Evolutionary conservation across 345 rosid species (phyloP).

Genomic region (Syzygium aromaticum): DNA sequence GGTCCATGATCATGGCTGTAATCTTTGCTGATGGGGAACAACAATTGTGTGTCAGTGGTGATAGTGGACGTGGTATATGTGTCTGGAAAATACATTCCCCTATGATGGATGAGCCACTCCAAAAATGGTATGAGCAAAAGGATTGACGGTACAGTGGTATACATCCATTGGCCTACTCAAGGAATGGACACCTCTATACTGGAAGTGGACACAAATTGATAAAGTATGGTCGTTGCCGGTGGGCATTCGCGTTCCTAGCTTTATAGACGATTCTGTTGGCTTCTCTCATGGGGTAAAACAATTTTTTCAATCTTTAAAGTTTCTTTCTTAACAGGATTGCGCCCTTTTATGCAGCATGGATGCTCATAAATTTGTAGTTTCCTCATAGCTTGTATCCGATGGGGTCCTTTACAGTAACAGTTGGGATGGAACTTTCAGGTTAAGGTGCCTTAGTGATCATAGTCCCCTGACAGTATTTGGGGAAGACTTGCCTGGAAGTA

Average conservation of each 20-base stretch:
- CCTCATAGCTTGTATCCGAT: constrained; percentile 41
- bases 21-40: constrained; percentile 50
- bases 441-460: constrained; percentile 85
- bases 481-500: constrained; percentile 40
- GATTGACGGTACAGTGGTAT: constrained; percentile 97
- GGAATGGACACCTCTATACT: constrained; percentile 52
- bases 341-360: constrained; percentile 56
- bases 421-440: constrained; percentile 83
- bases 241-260: background rate
- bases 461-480: constrained; percentile 66
- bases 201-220: constrained; percentile 89
- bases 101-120: constrained; percentile 49
- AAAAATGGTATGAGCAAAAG: constrained; percentile 74
- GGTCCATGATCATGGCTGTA: constrained; percentile 83
- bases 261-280: background rate
- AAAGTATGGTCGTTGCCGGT: constrained; percentile 89
- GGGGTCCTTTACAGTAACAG: constrained; percentile 87
- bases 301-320: background rate
- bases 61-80: constrained; percentile 82
- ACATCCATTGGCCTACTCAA: constrained; percentile 60
- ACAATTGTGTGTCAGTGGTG: constrained; percentile 71
- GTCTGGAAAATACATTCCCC: constrained; percentile 57
- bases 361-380: constrained; percentile 88
- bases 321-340: constrained; percentile 46
- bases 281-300: background rate